phyloP scores from a whole-genome alignment of 805 yeast species.

The Yamadazyma akitaensis region DNA sequence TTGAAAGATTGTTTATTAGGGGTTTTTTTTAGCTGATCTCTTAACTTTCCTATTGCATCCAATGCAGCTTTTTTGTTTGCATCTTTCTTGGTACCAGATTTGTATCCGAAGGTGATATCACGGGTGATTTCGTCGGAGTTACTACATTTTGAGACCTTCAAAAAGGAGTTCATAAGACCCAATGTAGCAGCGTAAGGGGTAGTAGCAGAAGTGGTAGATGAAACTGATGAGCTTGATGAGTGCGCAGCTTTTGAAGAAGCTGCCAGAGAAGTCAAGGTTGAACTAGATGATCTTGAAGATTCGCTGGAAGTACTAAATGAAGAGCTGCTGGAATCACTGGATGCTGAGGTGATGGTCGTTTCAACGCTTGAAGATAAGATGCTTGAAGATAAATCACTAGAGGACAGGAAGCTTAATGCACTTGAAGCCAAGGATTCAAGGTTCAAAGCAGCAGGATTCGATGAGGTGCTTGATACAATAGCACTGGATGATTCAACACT shows the following conservation, averaged over 20 bases:
- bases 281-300: neutral
- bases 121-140: slow-evolving; percentile 7
- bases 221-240: neutral
- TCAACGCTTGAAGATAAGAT: neutral
- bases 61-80: slow-evolving; percentile 9
- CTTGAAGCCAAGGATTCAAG: neutral
- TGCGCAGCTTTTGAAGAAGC: neutral
- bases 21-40: slow-evolving; percentile 8
- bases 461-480: no score
- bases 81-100: slow-evolving; percentile 10
- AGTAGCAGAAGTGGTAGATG: neutral
- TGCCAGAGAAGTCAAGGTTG: neutral
- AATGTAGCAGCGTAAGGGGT: neutral
- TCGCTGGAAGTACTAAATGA: neutral
- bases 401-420: neutral
- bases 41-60: slow-evolving; percentile 6
- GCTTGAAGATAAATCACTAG: neutral
- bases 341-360: no score
- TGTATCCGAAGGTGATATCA: slow-evolving; percentile 10
- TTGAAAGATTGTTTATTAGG: slow-evolving; percentile 11
- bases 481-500: no score
- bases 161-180: neutral
- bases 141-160: slow-evolving; percentile 2
- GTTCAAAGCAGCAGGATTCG: no score
- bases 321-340: neutral